Evolutionary conservation across 2,329 filamentous ascomycete genomes (phyloP).

Genomic region (Ceratocystis cubensis): DNA sequence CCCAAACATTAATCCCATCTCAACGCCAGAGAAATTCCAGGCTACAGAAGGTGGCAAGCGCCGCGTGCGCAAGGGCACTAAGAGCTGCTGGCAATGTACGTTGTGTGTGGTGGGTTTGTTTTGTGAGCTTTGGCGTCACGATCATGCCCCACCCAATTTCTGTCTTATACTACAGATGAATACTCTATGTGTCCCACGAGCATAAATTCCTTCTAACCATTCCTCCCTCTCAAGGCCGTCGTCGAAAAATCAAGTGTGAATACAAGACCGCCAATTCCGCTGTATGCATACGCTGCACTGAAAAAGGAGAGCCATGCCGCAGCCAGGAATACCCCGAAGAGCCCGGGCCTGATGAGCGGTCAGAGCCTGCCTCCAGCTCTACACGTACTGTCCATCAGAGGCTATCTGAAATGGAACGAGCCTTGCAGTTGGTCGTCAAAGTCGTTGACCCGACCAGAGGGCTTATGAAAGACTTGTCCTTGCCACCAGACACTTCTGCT

Average conservation of each 20-base stretch:
- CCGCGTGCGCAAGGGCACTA: constrained; percentile 41
- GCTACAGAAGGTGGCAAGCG: constrained; percentile 18
- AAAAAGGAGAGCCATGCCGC: constrained; percentile 34
- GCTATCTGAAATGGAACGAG: constrained; percentile 19
- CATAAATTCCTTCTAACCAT: not conserved
- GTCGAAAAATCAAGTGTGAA: constrained; percentile 42
- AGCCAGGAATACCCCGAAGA: constrained; percentile 37
- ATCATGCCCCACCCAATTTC: too few species aligned
- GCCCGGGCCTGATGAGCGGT: constrained; percentile 17
- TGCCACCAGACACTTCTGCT: not conserved
- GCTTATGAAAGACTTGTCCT: not conserved
- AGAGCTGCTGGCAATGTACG: constrained; percentile 49
- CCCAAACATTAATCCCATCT: not conserved
- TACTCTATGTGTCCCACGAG: too few species aligned
- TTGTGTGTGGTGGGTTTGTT: not conserved
- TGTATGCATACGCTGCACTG: constrained; percentile 36
- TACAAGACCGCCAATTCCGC: constrained; percentile 32
- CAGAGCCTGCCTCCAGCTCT: not conserved
- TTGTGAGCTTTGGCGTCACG: not conserved
- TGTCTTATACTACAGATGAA: too few species aligned
- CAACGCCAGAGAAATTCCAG: not conserved
- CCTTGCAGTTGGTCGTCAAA: constrained; percentile 14
- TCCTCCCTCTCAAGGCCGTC: constrained; percentile 25
- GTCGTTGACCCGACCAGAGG: constrained; percentile 3
- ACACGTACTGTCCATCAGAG: constrained; percentile 17